Evolutionary conservation across 2,329 filamentous ascomycete species (phyloP), one percentile per base, ranked within the genome.

Genomic region (Cryphonectria radicalis): DNA sequence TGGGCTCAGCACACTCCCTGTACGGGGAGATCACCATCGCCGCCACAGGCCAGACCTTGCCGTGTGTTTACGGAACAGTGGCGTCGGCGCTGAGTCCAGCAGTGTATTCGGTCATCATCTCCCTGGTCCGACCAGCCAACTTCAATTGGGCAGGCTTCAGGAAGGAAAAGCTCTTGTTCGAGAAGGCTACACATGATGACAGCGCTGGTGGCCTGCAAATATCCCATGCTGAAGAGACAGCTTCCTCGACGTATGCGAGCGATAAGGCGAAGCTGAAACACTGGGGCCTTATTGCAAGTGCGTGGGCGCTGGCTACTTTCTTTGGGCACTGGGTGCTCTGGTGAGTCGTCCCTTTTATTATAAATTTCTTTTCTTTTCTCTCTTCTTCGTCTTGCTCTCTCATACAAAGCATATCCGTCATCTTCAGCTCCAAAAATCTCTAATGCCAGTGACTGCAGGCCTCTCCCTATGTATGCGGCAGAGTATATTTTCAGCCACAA

Each of bases 321-420:
- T 69, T 87, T 0, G 85, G 85, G 0, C 85, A 87, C 67, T 87
- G 84, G 84, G 84, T 88, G 1, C 71, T 88, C 2, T 88, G 85
- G 85, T 67, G n/a, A 40, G 65, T 59, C 28, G n/a, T 42, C 19
- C 14, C 7, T n/a, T 22, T 53, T 25, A 19, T 55, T 32, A 13
- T 22, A 32, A 32, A 0, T 7, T n/a, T 50, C 10, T 22, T 7
- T 46, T 11, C n/a, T 0, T 4, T 4, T 43, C 14, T 13, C 42
- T 6, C 14, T 43, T 17, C 14, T 11, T 40, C 13, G 37, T 13
- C 37, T 43, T 43, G 14, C 3, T 5, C 42, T 43, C 4, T 14
- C 42, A 17, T 43, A 13, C 46, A 50, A 22, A 50, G 1, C 0
- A 7, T 0, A 50, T 50, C 22, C 42, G 5, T 17, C 0, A 43